Base-by-base conservation (phyloP, 805 yeast genomes). In the Soucietia sequanensis region DNA sequence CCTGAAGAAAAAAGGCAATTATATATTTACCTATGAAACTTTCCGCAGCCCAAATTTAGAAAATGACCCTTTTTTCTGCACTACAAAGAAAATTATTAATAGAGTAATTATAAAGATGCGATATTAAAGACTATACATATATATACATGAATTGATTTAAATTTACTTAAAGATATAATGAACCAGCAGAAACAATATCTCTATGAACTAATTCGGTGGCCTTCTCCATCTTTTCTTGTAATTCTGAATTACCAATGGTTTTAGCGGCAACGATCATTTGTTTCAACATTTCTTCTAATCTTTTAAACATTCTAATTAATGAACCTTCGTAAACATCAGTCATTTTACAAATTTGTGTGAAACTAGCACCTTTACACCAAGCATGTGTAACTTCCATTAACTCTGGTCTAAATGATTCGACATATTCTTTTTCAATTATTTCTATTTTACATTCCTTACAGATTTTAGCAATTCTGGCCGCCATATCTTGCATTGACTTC, bases 241-340 rank as follows among this genome's bases (percentile, higher is more conserved):
- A 69, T 25, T 81, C 91, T 22, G 76, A 75, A 58, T 93, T 93
- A 41, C 99, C 99, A 35, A 93, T 93, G 11, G 95, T 87, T 54
- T 84, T 87, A 2, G 99, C 93, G 10, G 97, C 98, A 47, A 77
- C 81, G 29, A 81, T 80, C 77, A 93, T 72, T 60, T 93, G 99
- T 52, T 91, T 79, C 37, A 93, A 68, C 71, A 93, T 74, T 58
- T 93, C 99, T 60, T 93, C 99, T 36, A 93, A 69, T 55, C 99
- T 76, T 60, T 93, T 84, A 69, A 93, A 93, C 80, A 87, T 85
- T 58, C 99, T 80, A 46, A 93, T 91, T 54, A 93, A 73, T 15
- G 95, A 84, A 27, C 99, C 99, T 67, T 93, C 99, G 49, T 91
- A 93, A 28, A 93, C 98, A 56, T 93, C 99, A 0, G 99, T 93